Evolutionary conservation across 495 filamentous ascomycete genomes (phyloP).

Genomic region (Tuber indicum): DNA sequence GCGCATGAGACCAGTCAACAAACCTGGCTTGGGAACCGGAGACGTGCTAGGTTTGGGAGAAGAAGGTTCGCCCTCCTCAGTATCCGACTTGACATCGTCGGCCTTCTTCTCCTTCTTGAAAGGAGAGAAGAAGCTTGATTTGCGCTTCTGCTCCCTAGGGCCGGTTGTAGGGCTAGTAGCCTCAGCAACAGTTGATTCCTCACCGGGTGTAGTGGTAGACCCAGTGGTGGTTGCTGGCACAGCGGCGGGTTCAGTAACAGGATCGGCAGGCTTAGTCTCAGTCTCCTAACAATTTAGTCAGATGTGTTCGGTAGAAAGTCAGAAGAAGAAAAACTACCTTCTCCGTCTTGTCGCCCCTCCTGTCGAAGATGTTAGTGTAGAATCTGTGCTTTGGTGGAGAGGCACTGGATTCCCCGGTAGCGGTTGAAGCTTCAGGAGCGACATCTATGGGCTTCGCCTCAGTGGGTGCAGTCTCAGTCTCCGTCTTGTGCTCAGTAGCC

Average conservation of each 20-base stretch:
- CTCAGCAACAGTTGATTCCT: conserved; percentile 23
- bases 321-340: conserved; percentile 15
- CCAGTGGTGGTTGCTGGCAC: conserved; percentile 13
- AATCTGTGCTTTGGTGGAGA: conserved; percentile 52
- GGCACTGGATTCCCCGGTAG: conserved; percentile 51
- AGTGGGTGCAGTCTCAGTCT: conserved; percentile 36
- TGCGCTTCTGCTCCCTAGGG: conserved; percentile 43
- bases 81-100: conserved; percentile 40
- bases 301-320: not conserved
- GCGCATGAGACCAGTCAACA: conserved; percentile 38
- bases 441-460: conserved; percentile 42
- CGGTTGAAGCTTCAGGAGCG: conserved; percentile 44
- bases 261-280: conserved; percentile 28
- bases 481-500: conserved; percentile 39
- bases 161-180: conserved; percentile 16
- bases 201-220: not conserved
- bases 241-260: conserved; percentile 15
- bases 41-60: conserved; percentile 31
- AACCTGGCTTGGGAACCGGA: conserved; percentile 19
- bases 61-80: conserved; percentile 37
- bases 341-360: conserved; percentile 32
- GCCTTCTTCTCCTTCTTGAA: conserved; percentile 39
- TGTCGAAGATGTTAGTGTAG: conserved; percentile 36
- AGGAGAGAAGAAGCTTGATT: conserved; percentile 43
- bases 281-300: conserved; percentile 18